A percentile compares a stretch with the other conserved stretches of the same genome.
These are phyloP conservation scores for Thermochaetoides dissita DNA, from an alignment of 2,329 filamentous ascomycete species.

Conservation along the genomic window DNA sequence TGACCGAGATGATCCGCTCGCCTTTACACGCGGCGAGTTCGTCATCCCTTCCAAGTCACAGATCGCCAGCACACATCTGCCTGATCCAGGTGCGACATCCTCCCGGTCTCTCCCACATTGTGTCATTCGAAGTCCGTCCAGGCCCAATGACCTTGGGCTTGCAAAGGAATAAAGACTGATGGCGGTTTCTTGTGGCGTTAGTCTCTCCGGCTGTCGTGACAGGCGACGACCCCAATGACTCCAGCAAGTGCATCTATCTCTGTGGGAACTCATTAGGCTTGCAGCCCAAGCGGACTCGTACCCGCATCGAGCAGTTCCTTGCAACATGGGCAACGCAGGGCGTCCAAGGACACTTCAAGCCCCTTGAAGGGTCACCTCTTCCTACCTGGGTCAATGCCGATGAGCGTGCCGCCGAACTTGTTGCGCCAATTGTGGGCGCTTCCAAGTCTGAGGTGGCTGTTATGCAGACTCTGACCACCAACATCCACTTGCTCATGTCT, in stretches of 20 bases:
- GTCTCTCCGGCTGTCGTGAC: not conserved
- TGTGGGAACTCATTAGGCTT: slow-evolving; percentile 70
- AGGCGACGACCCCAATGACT: slow-evolving; percentile 1
- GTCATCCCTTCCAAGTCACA: slow-evolving; percentile 17
- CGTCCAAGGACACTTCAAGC: slow-evolving; percentile 63
- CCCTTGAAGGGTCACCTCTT: slow-evolving; percentile 45
- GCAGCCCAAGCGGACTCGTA: slow-evolving; percentile 51
- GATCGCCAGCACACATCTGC: slow-evolving; percentile 15
- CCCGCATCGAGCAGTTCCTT: slow-evolving; percentile 55
- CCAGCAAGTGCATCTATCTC: slow-evolving; percentile 44
- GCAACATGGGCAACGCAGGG: slow-evolving; percentile 64
- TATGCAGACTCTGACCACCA: slow-evolving; percentile 68
- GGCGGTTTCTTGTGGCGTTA: not conserved
- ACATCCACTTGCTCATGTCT: slow-evolving; percentile 63
- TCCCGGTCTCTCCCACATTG: not conserved
- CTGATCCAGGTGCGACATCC: slow-evolving; percentile 12
- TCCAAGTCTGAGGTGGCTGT: slow-evolving; percentile 55
- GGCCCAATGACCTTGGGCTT: too few species aligned
- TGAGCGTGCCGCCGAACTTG: slow-evolving; percentile 47
- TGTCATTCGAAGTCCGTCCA: not conserved
- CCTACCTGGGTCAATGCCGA: slow-evolving; percentile 59
- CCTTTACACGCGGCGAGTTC: slow-evolving; percentile 15
- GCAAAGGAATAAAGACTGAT: slow-evolving; percentile 2
- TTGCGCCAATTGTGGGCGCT: slow-evolving; percentile 60
- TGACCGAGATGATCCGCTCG: slow-evolving; percentile 15